Evolutionary conservation across 1,139 yeast genomes (phyloP).

Genomic region (Taiozyma sp.): DNA sequence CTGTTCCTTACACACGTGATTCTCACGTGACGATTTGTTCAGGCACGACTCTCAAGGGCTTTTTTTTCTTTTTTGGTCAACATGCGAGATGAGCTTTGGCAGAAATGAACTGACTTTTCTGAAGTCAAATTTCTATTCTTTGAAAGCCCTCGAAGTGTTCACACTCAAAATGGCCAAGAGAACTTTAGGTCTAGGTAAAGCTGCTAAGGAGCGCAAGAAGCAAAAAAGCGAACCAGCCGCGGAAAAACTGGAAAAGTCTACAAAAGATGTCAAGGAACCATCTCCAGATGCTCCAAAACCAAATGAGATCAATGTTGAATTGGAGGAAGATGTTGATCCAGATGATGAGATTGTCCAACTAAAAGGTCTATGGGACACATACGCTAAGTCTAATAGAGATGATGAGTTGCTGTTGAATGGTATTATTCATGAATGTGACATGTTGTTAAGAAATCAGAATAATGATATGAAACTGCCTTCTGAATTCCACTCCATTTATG

Average conservation of each 20-base stretch:
- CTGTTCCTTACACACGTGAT: background rate
- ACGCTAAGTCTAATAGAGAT: slow-evolving; percentile 46
- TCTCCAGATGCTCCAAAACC: slow-evolving; percentile 9
- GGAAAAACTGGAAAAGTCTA: slow-evolving; percentile 3
- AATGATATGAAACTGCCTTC: slow-evolving; percentile 41
- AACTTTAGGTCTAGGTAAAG: slow-evolving; percentile 53
- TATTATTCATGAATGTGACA: slow-evolving; percentile 85
- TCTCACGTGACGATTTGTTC: background rate
- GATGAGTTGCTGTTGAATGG: slow-evolving; percentile 72
- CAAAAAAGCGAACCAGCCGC: slow-evolving; percentile 20
- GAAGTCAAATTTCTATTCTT: background rate
- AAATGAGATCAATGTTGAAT: slow-evolving; percentile 57
- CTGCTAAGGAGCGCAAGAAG: slow-evolving; percentile 25
- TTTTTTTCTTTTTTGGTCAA: background rate
- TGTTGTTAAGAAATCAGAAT: slow-evolving; percentile 50
- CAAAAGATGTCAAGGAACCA: background rate
- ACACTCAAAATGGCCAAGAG: slow-evolving; percentile 54
- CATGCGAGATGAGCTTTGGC: background rate
- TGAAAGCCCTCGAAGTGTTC: slow-evolving; percentile 1
- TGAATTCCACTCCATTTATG: slow-evolving; percentile 68
- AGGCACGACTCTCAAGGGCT: background rate
- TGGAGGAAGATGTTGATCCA: slow-evolving; percentile 64
- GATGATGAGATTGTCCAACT: slow-evolving; percentile 77
- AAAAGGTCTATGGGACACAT: slow-evolving; percentile 63
- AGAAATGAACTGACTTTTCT: background rate